Evolutionary conservation across 2,329 filamentous ascomycete species (phyloP).

Genomic region (Aspergillus brunneoviolaceus): DNA sequence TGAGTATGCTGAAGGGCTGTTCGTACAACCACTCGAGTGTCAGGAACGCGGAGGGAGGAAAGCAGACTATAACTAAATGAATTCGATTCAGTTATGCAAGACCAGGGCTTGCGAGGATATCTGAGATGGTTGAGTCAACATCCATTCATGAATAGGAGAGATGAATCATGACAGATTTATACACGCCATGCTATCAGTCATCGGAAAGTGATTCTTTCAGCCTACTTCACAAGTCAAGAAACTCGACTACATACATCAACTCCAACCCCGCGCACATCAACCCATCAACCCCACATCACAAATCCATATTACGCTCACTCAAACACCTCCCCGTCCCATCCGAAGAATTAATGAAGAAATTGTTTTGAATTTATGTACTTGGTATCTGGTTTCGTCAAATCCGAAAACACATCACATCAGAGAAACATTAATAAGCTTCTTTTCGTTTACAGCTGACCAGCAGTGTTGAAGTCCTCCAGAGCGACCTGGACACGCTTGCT

Average conservation of each 20-base stretch:
- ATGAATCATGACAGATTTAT: no score
- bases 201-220: no score
- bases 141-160: no score
- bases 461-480: constrained; percentile 88
- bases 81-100: no score
- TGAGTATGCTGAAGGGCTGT: no score
- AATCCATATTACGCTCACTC: constrained; percentile 7
- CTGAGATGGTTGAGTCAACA: no score
- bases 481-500: constrained; percentile 73
- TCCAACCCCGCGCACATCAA: constrained; percentile 3
- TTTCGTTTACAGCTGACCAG: constrained; percentile 68
- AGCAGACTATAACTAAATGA: no score
- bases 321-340: constrained; percentile 1
- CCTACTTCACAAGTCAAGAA: no score
- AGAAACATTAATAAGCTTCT: constrained; percentile 12
- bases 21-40: no score
- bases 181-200: no score
- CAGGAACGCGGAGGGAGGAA: no score
- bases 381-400: constrained; percentile 21
- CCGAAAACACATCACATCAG: constrained; percentile 16
- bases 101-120: no score
- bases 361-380: constrained; percentile 20
- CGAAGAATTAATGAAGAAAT: not conserved
- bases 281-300: constrained; percentile 1
- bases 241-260: not conserved